Evolutionary conservation across 2,329 filamentous ascomycete genomes (phyloP).

Genomic region (Neurospora sp.): DNA sequence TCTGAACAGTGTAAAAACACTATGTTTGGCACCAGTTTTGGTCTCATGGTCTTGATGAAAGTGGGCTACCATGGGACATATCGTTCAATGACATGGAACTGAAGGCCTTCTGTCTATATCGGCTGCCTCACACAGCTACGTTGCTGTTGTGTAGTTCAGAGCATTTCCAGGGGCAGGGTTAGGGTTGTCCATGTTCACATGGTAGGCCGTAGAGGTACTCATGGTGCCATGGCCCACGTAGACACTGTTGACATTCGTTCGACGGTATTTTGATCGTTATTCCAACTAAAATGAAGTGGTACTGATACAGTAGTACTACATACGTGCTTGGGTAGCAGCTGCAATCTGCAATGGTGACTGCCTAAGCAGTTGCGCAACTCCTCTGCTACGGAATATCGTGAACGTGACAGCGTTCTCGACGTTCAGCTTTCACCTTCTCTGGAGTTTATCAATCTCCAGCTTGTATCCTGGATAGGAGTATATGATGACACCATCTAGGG

Average conservation of each 20-base stretch:
- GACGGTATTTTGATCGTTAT: background rate
- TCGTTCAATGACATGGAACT: background rate
- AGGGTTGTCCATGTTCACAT: background rate
- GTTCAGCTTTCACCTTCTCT: too few relatives aligned
- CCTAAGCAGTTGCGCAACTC: too few relatives aligned
- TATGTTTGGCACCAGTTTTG: background rate
- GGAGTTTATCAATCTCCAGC: background rate
- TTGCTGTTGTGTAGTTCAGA: background rate
- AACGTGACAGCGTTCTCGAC: too few relatives aligned
- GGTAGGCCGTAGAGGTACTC: background rate
- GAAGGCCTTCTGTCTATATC: background rate
- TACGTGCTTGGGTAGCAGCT: background rate
- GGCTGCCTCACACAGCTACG: background rate
- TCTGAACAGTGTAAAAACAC: background rate
- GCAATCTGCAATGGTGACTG: too few relatives aligned
- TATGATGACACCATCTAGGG: too few relatives aligned
- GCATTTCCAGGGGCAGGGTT: background rate
- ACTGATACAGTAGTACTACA: background rate
- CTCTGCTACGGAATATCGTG: too few relatives aligned
- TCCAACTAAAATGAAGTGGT: background rate
- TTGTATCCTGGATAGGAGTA: too few relatives aligned
- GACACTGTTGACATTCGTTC: background rate
- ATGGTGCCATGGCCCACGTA: background rate
- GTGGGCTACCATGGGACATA: background rate
- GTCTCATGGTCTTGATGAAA: background rate